Base-by-base conservation (phyloP, 345 rosid genomes). In the Kandelia obovata region DNA sequence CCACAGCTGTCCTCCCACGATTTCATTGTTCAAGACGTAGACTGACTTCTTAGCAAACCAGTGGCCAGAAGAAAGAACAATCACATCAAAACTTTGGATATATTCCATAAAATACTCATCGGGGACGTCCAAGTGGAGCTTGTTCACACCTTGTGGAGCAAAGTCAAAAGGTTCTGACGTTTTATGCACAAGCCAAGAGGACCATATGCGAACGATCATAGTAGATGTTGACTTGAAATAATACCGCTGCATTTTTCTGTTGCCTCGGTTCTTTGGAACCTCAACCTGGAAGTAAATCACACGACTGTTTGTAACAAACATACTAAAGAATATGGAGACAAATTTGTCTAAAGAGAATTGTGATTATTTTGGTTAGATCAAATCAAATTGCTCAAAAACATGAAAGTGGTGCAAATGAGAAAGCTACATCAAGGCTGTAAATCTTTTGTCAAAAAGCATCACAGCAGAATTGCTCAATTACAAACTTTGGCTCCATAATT, bases 31-130 rank as follows among this genome's bases (percentile, higher is more conserved):
- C 79, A 88, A 76, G 61, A 95, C 59, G 76, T 95, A 95, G 65
- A 78, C 96, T 1, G 98, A 95, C 68, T 88, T 98, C 83, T 92
- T 95, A 61, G 96, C 96, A 70, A 92, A 95, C 97, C 99, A 95
- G 79, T 95, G 99, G 65, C 99, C 99, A 15, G 96, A 90, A 60
- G 99, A 95, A 65, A 92, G 82, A 65, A 95, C 89, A 37, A 87
- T 78, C 70, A 90, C 98, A 37, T 95, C 96, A 59, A 95, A 90
- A 0, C 58, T 71, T 16, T 88, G 88, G 69, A 92, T 76, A 63
- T 71, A 75, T 67, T 95, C 89, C 92, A 92, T 92, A 52, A 95
- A 81, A 31, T 69, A 74, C 64, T 87, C 80, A 51, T 95, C 96
- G 0, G 96, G 96, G 30, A 65, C 85, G 76, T 95, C 98, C n/a